Evolutionary conservation across 2,329 filamentous ascomycete species (phyloP).

Genomic region (Pyrenochaeta sp.): DNA sequence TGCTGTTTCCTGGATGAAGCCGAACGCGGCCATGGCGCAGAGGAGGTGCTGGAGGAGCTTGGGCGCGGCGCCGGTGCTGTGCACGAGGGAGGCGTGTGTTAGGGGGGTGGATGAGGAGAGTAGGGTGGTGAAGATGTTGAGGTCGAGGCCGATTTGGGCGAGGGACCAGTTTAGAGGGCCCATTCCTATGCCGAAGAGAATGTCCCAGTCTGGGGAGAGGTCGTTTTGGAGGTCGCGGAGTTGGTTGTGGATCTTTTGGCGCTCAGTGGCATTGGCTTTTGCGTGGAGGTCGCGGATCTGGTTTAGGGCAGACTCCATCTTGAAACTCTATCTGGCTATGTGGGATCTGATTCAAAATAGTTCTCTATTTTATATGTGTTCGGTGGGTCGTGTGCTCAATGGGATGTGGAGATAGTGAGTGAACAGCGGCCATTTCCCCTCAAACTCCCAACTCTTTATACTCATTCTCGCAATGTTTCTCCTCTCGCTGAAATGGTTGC

Average conservation of each 20-base stretch:
- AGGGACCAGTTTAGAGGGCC: conserved; percentile 32
- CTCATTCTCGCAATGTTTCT: background rate
- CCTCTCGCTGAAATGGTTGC: background rate
- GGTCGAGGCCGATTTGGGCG: conserved; percentile 27
- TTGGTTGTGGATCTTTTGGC: conserved; percentile 30
- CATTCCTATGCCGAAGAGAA: conserved; percentile 21
- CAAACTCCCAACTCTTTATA: background rate
- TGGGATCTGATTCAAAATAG: too few relatives aligned
- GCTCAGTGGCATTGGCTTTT: conserved; percentile 21
- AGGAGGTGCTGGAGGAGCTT: conserved; percentile 41
- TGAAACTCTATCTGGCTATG: background rate
- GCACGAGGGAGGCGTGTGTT: conserved; percentile 23
- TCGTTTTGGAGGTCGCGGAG: conserved; percentile 36
- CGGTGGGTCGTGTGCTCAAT: background rate
- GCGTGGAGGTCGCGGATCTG: conserved; percentile 30
- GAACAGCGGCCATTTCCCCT: background rate
- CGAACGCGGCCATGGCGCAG: conserved; percentile 42
- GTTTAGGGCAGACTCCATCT: conserved; percentile 30
- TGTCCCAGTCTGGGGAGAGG: conserved; percentile 33
- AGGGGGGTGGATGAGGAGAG: conserved; percentile 12
- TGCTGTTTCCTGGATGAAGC: conserved; percentile 36
- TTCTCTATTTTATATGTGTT: too few relatives aligned
- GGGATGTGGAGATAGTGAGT: background rate
- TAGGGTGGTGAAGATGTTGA: conserved; percentile 28
- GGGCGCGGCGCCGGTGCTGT: conserved; percentile 31